Base-by-base conservation (phyloP, 2,329 filamentous ascomycete genomes). In the Juglanconis oblonga region DNA sequence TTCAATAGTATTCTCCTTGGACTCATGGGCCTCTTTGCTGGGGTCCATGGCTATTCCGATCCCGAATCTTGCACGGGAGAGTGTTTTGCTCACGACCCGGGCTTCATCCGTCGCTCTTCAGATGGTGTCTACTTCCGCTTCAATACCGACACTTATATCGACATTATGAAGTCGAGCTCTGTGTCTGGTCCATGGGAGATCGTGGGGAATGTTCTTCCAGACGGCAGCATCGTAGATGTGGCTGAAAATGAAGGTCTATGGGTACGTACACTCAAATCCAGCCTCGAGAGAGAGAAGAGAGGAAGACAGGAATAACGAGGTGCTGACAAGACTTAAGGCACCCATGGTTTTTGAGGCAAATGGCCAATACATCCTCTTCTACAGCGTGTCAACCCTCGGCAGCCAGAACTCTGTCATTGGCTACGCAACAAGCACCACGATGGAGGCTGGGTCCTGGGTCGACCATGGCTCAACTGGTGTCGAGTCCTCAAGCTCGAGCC, bases 331-430 rank as follows among this genome's bases (percentile, higher is more conserved):
- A 24, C 31, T 11, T 5, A 4, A 87, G 85, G 87, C 87, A 2
- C 88, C 88, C 0, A 87, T 90, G 66, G 81, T 87, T 14, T 72
- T 75, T 13, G 73, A 81, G n/a, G 76, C 89, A 14, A 81, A 81
- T 62, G 75, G 73, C 56, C 75, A 76, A 1, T 89, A 88, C 74
- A 81, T 88, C 66, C 80, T 90, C 13, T 89, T 87, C 78, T 88
- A 89, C 72, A 77, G 82, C 2, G 85, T 88, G 11, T 85, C 81
- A 29, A 76, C 80, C 0, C 87, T 87, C 64, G 86, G 86, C 0
- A 80, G 77, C 0, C 84, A 88, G 64, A 73, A 79, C 69, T 86
- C 82, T 0, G 83, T 83, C 44, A 88, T 90, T 63, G 87, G 87
- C n/a, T 73, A 79, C 14, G 79, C 78, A 10, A 77, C 67, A 13